Evolutionary conservation across 345 rosid species (phyloP), one percentile per base, ranked within the genome.

Genomic region (Balakata baccata): DNA sequence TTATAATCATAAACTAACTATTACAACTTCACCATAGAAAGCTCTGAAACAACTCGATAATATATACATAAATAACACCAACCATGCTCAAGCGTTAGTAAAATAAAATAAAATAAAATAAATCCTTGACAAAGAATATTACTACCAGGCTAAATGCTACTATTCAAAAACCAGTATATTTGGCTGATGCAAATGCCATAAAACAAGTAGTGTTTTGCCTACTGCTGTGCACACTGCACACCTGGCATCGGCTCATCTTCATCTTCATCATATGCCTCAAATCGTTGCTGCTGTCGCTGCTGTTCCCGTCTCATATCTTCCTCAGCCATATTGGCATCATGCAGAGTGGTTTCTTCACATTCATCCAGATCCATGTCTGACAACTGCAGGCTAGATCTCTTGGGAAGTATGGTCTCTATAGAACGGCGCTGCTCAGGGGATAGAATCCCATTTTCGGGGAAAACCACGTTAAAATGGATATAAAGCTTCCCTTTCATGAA

Each of bases 401-500:
- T 79, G 9, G 89, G 89, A 6, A 92, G 85, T 49, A 84, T 72
- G 54, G 86, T 63, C 81, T 87, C 90, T 8, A 89, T 39, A 20
- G 79, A 72, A 78, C 79, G 80, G 81, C 87, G 81, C 73, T 89
- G 93, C 12, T 88, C 93, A 1, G 83, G 80, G 78, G 60, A 69
- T 12, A 92, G 62, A 11, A 37, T 17, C 22, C 80, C 74, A 0
- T 89, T 80, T 11, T 86, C 90, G 0, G 92, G 90, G 81, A 92
- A 89, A 3, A 78, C 91, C 58, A 92, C 92, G 2, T 79, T 86
- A 74, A 88, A 89, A 68, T 87, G 88, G 72, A 92, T 84, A 80
- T 87, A 89, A 17, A 87, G 76, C 80, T 89, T 89, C 61, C 97
- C 95, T 76, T 49, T 92, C 93, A 89, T 88, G 85, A 89, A 89